Conservation (phyloP, 192 early-diverging fungal species). For the Dissophora ornata region DNA sequence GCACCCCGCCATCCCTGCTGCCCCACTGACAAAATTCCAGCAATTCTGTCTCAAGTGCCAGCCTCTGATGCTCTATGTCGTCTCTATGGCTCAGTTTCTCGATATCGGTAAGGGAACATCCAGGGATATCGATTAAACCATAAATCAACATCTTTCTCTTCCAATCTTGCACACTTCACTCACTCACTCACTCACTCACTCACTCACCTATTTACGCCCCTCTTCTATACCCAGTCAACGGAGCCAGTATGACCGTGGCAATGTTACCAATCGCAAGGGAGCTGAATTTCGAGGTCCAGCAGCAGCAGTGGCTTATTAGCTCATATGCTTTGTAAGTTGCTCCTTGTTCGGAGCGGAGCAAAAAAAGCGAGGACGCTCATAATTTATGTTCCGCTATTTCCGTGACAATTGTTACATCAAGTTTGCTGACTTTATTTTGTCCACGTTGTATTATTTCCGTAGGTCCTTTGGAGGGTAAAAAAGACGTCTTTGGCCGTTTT, state of each 20-base stretch:
- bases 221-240: conserved; percentile 18
- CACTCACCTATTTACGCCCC: not conserved
- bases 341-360: no score
- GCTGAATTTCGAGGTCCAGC: conserved; percentile 42
- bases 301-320: conserved; percentile 54
- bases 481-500: not conserved
- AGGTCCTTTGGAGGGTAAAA: conserved; percentile 51
- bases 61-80: conserved; percentile 49
- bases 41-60: conserved; percentile 18
- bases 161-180: no score
- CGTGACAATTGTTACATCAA: no score
- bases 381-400: no score
- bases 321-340: conserved; percentile 51
- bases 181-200: no score
- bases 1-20: not conserved
- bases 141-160: no score
- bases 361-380: not conserved
- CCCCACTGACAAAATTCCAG: conserved; percentile 20
- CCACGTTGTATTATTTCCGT: not conserved
- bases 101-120: conserved; percentile 54
- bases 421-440: no score
- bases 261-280: conserved; percentile 44
- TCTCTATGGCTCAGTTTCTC: conserved; percentile 49
- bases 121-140: not conserved
- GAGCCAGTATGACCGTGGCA: conserved; percentile 47